These are phyloP conservation scores for Xylariales sp. DNA, from an alignment of 2,329 filamentous ascomycete genomes.

Conservation along the genomic window DNA sequence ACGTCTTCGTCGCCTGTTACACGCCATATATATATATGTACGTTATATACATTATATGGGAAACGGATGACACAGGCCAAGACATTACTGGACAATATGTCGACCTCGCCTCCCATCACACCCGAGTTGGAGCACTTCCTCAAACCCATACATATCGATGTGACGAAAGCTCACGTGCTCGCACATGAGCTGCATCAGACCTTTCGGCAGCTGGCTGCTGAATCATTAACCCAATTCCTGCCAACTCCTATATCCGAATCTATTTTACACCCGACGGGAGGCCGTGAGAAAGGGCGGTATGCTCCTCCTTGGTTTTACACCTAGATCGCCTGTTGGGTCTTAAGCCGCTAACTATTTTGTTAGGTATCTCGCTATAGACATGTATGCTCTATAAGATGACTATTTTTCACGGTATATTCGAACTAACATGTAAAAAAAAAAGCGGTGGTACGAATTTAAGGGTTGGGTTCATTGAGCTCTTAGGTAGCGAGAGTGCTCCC, in stretches of 20 bases:
- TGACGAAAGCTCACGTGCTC: slow-evolving; percentile 58
- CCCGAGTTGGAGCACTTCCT: slow-evolving; percentile 59
- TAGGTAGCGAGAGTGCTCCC: slow-evolving; percentile 51
- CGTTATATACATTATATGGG: slow-evolving; percentile 27
- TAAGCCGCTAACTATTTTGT: slow-evolving; percentile 36
- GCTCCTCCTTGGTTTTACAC: slow-evolving; percentile 41
- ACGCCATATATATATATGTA: slow-evolving; percentile 3
- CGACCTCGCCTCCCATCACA: slow-evolving; percentile 32
- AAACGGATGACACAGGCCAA: slow-evolving; percentile 22
- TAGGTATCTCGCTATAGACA: slow-evolving; percentile 73
- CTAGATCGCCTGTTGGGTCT: not conserved
- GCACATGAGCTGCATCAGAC: slow-evolving; percentile 60
- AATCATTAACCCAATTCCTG: slow-evolving; percentile 67
- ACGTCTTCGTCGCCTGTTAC: slow-evolving; percentile 7
- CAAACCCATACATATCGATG: slow-evolving; percentile 61
- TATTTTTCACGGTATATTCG: slow-evolving; percentile 33
- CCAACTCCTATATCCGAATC: slow-evolving; percentile 71
- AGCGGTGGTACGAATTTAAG: slow-evolving; percentile 75
- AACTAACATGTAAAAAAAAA: slow-evolving; percentile 44
- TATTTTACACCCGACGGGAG: slow-evolving; percentile 62
- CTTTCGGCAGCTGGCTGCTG: slow-evolving; percentile 63
- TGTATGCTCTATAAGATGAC: slow-evolving; percentile 59
- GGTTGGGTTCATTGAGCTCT: slow-evolving; percentile 74
- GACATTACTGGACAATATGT: slow-evolving; percentile 24
- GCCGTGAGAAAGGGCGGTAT: slow-evolving; percentile 61